phyloP scores from a whole-genome alignment of 495 filamentous ascomycete genomes.

The Pyrenula massariospora region DNA sequence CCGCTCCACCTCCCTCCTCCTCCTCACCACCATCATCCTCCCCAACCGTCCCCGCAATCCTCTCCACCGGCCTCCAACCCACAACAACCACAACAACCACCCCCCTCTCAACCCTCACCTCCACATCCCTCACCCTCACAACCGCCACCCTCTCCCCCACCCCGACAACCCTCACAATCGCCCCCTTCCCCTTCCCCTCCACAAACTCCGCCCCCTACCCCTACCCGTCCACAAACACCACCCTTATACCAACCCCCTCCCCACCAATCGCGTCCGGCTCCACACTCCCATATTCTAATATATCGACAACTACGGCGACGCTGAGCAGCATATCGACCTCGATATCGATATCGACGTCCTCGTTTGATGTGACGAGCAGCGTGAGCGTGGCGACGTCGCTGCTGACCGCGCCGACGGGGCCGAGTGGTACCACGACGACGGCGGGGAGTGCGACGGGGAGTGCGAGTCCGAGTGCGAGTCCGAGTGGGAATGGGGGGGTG shows the following conservation, averaged over 20 bases:
- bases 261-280: not conserved
- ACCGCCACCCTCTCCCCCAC: not conserved
- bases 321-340: not conserved
- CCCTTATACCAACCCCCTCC: not conserved
- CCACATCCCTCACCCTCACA: not conserved
- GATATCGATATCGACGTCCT: not conserved
- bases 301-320: not conserved
- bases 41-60: not conserved
- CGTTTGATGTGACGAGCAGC: too few relatives aligned
- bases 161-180: not conserved
- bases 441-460: not conserved
- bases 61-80: not conserved
- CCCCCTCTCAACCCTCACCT: not conserved
- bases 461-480: not conserved
- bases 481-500: not conserved
- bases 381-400: too few relatives aligned
- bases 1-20: not conserved
- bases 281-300: not conserved
- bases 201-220: not conserved
- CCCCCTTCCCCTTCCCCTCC: not conserved
- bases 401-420: not conserved
- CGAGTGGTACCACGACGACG: not conserved
- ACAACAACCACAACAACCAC: not conserved
- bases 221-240: not conserved
- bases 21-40: not conserved